Evolutionary conservation across 257 asterid species (phyloP), one percentile per base, ranked within the genome.

Genomic region (Nicotiana obtusifolia): DNA sequence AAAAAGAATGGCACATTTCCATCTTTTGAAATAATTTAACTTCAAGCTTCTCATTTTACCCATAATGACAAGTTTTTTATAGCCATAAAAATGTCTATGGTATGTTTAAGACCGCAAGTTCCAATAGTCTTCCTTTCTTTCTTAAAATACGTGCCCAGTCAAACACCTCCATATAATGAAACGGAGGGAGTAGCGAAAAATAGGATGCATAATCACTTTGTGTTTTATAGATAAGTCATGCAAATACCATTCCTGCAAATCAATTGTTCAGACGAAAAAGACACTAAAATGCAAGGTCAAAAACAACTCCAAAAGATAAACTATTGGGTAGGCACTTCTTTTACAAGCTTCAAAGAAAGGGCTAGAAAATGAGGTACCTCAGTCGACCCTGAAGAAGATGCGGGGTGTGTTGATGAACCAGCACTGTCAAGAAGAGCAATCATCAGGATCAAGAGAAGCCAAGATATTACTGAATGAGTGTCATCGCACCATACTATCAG

Each of bases 381-480:
- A 80, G 67, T 85, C 22, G 95, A 87, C 82, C 88, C 87, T 75
- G 98, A 90, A 75, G 97, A 89, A 49, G 92, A 81, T 82, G 89
- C 89, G 83, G 89, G 97, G 89, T 86, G 97, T 82, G 78, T 85
- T 68, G 97, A 83, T 81, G 93, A 65, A 64, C 89, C 91, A 81
- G 84, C 84, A 77, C 99, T 95, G 91, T 84, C 81, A 81, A 88
- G 76, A 86, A 84, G 87, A 77, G 49, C 33, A 81, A 84, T 66
- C 76, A 35, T 31, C 65, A 82, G 64, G 83, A 31, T 68, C 59
- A 81, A 47, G 80, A 49, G 64, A 75, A 75, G 44, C 26, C 26
- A 49, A 15, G 80, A 75, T 49, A 75, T 49, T 49, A 75, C 80
- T 52, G 56, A 49, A 24, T 37, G 64, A 24, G 64, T 24, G 62